A percentile compares a stretch with the other conserved stretches of the same genome.
Evolutionary conservation across 2,329 filamentous ascomycete genomes (phyloP).

Genomic region (Trichophyton verrucosum): DNA sequence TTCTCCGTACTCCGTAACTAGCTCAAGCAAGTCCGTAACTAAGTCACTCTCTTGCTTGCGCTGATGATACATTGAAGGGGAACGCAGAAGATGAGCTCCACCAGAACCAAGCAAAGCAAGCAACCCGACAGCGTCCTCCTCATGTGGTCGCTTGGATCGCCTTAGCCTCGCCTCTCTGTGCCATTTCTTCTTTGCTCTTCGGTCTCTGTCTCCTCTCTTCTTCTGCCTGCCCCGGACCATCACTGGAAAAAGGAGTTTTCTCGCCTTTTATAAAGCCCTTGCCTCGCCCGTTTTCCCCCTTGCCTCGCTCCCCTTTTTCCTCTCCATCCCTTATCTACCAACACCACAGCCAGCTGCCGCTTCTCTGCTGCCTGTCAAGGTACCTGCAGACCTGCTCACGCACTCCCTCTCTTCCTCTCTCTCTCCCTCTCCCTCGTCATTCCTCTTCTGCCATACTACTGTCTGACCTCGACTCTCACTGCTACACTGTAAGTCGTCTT

Average conservation of each 20-base stretch:
- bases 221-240: background rate
- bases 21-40: background rate
- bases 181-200: background rate
- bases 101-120: background rate
- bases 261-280: background rate
- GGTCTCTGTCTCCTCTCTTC: background rate
- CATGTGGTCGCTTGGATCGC: constrained; percentile 4
- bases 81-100: background rate
- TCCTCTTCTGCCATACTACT: background rate
- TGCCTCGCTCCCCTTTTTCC: background rate
- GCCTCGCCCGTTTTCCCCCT: background rate
- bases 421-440: background rate
- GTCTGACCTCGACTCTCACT: background rate
- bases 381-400: too few relatives aligned
- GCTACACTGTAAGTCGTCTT: background rate
- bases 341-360: background rate
- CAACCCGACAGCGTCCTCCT: background rate
- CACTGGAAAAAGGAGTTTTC: background rate
- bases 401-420: background rate
- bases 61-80: background rate
- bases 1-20: constrained; percentile 1
- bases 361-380: background rate
- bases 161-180: constrained; percentile 1
- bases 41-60: background rate
- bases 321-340: background rate